A percentile compares a stretch with the other conserved stretches of the same genome.
These are phyloP conservation scores for Diaporthe helianthi DNA, from an alignment of 2,329 filamentous ascomycete genomes.

Conservation along the genomic window DNA sequence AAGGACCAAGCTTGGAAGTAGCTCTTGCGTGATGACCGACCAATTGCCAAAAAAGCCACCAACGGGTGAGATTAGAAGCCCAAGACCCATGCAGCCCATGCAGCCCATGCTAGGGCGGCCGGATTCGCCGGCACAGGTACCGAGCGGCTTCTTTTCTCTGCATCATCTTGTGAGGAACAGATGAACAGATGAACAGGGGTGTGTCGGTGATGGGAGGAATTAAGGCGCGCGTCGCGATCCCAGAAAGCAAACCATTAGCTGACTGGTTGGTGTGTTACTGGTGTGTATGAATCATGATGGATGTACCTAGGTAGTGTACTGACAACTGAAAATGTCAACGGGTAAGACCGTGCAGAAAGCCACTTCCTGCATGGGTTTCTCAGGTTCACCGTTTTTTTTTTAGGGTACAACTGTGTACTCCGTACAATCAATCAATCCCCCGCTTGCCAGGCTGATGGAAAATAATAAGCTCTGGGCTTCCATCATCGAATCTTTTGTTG, in stretches of 20 bases:
- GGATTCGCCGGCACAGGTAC: conserved; percentile 9
- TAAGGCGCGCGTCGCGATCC: not conserved
- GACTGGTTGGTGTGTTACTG: too few species aligned
- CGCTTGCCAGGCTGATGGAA: not conserved
- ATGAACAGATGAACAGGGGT: too few species aligned
- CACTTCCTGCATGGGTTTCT: not conserved
- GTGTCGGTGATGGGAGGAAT: not conserved
- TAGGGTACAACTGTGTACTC: too few species aligned
- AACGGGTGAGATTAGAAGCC: not conserved
- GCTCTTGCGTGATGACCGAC: conserved; percentile 31
- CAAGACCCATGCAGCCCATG: too few species aligned
- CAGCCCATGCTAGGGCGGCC: conserved; percentile 30
- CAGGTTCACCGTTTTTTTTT: not conserved
- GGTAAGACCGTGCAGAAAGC: conserved; percentile 7
- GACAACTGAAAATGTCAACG: too few species aligned
- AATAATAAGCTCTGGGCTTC: conserved; percentile 21
- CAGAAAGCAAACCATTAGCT: not conserved
- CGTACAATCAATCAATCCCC: too few species aligned
- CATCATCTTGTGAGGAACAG: too few species aligned
- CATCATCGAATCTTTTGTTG: conserved; percentile 14
- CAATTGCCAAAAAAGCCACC: not conserved
- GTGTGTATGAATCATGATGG: conserved; percentile 19
- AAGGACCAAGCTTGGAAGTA: conserved; percentile 28
- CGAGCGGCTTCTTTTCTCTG: not conserved
- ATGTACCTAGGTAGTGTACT: conserved; percentile 12